Base-by-base conservation (phyloP, 1,139 yeast species). In the Geotrichum phurueaensis region DNA sequence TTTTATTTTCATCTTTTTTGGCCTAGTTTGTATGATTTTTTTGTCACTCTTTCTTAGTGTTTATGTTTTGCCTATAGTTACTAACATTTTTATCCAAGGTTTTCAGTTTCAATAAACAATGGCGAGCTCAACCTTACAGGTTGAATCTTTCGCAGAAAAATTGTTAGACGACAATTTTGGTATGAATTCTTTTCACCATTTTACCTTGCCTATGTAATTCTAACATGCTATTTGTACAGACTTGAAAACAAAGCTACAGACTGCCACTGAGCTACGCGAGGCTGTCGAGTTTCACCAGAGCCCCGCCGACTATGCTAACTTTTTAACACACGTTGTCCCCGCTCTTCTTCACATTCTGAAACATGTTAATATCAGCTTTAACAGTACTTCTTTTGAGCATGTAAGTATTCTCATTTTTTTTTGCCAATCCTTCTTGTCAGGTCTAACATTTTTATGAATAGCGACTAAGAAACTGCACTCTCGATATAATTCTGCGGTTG, bases 281-380 rank as follows among this genome's bases (percentile, higher is more conserved):
- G 83, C 89, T 73, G 81, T 91, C 56, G 98, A 92, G 70, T 81
- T 89, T 1, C 87, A 88, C 74, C 87, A 87, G 67, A 88, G 91
- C 18, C 84, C 89, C 3, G 81, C 84, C 20, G 97, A 90, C 68
- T 89, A 89, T 72, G 92, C 86, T 64, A 68, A 62, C 54, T 73
- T 71, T 59, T 66, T 73, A 22, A 58, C 69, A 13, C 69, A 69
- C 62, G 61, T 72, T 51, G 60, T 73, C 53, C 76, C 76, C 10
- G 75, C 68, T 56, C 66, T 73, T 29, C 54, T 68, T 51, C 67
- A 67, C 45, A 80, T 85, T 57, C 76, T 94, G 65, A 81, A 85
- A 57, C 77, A 80, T 3, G 87, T 87, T 22, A 96, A 96, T 3
- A 80, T 90, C n/a, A 84, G 90, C 83, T 89, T 75, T 60, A 67